These are phyloP conservation scores for Pneumocystis jirovecii DNA, from an alignment of 1,139 yeast genomes.

Conservation along the genomic window DNA sequence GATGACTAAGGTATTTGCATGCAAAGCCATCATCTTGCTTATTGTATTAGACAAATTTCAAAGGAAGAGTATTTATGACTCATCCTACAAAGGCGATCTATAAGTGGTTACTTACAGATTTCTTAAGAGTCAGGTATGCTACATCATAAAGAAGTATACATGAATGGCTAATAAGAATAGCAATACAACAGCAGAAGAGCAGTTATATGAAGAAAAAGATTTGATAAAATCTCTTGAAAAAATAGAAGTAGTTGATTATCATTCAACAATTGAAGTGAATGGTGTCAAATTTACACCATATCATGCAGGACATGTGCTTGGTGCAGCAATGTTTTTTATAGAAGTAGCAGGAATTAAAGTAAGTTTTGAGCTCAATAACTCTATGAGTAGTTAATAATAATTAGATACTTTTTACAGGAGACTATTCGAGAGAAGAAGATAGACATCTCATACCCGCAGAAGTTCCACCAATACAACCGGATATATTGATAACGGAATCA, in stretches of 20 bases:
- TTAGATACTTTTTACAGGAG: constrained; percentile 73
- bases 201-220: constrained; percentile 79
- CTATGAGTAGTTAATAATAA: neutral
- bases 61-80: constrained; percentile 95
- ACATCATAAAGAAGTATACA: neutral
- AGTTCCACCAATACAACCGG: constrained; percentile 80
- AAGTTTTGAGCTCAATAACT: neutral
- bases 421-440: constrained; percentile 87
- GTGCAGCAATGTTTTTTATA: constrained; percentile 94
- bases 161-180: constrained; percentile 28
- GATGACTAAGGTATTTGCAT: constrained; percentile 31
- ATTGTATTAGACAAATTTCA: constrained; percentile 70
- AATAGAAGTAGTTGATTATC: constrained; percentile 89
- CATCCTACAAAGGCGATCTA: constrained; percentile 97
- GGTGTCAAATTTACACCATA: constrained; percentile 94
- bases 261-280: constrained; percentile 83
- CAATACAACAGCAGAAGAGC: constrained; percentile 31
- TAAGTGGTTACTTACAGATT: constrained; percentile 86
- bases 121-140: constrained; percentile 60
- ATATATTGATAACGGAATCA: constrained; percentile 80
- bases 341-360: constrained; percentile 80
- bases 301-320: constrained; percentile 97
- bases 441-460: constrained; percentile 93
- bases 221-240: constrained; percentile 70
- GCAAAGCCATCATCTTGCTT: neutral